Percentiles rank a stretch among this genome's conserved stretches.
phyloP scores from a whole-genome alignment of 441 rosid species.

The Croton laevigatus region DNA sequence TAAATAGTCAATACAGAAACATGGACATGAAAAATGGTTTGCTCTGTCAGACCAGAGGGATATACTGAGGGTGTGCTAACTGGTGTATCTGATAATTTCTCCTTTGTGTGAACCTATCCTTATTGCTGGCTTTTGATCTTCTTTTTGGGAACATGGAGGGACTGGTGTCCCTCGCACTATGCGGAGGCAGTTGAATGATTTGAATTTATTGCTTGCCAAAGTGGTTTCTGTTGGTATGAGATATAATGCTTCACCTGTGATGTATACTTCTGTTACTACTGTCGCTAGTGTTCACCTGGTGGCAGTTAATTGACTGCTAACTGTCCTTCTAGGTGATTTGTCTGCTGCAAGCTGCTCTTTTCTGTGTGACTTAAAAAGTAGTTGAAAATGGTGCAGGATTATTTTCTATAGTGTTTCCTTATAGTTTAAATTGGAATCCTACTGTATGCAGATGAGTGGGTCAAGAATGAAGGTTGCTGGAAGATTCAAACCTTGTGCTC shows the following conservation, averaged over 20 bases:
- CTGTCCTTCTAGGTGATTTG: not conserved
- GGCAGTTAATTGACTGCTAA: not conserved
- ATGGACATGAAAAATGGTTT: too few species aligned
- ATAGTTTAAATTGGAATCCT: not conserved
- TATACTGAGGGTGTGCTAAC: too few species aligned
- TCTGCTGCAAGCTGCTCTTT: not conserved
- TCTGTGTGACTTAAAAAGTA: not conserved
- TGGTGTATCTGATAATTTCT: not conserved
- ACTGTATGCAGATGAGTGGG: constrained; percentile 77
- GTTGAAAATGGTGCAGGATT: not conserved
- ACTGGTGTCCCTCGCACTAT: too few species aligned
- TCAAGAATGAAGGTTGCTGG: constrained; percentile 97
- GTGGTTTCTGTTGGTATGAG: not conserved
- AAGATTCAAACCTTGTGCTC: constrained; percentile 90
- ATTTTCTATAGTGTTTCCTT: not conserved
- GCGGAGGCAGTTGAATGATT: not conserved
- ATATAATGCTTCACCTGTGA: too few species aligned
- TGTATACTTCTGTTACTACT: not conserved
- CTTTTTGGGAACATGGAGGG: too few species aligned
- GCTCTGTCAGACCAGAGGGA: too few species aligned
- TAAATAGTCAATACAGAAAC: too few species aligned
- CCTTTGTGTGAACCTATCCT: not conserved
- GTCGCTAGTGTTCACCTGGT: not conserved
- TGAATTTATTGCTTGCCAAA: not conserved
- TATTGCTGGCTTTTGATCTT: not conserved